phyloP scores from a whole-genome alignment of 257 asterid species.

The Paulownia fortunei region DNA sequence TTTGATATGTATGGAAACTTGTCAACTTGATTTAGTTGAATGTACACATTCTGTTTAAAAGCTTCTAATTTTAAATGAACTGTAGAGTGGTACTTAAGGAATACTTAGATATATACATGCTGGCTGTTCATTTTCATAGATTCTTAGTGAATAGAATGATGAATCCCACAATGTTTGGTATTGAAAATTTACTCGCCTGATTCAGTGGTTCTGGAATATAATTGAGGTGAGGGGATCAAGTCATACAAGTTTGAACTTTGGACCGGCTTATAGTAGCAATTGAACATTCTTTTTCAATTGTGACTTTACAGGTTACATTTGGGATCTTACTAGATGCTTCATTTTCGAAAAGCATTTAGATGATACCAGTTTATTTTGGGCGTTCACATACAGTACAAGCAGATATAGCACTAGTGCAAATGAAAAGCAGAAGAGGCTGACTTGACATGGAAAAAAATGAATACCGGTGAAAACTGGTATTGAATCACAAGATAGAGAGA shows the following conservation, averaged over 20 bases:
- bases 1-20: conserved; percentile 16
- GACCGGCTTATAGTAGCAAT: no score
- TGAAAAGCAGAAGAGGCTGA: no score
- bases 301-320: no score
- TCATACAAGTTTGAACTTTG: not conserved
- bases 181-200: not conserved
- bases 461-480: no score
- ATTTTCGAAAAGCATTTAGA: no score
- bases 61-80: not conserved
- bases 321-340: no score
- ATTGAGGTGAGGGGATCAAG: not conserved
- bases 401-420: no score
- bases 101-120: not conserved
- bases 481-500: no score
- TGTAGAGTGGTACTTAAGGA: not conserved
- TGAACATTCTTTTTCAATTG: no score
- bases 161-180: not conserved
- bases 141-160: not conserved
- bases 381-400: no score
- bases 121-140: not conserved
- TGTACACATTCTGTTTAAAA: not conserved
- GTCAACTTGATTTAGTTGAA: conserved; percentile 9
- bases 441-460: no score
- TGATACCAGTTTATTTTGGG: no score
- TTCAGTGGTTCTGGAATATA: not conserved